A percentile compares a stretch with the other conserved stretches of the same genome.
Evolutionary conservation across 1,284 basidiomycete genomes (phyloP).

Genomic region (Schizopora paradoxa): DNA sequence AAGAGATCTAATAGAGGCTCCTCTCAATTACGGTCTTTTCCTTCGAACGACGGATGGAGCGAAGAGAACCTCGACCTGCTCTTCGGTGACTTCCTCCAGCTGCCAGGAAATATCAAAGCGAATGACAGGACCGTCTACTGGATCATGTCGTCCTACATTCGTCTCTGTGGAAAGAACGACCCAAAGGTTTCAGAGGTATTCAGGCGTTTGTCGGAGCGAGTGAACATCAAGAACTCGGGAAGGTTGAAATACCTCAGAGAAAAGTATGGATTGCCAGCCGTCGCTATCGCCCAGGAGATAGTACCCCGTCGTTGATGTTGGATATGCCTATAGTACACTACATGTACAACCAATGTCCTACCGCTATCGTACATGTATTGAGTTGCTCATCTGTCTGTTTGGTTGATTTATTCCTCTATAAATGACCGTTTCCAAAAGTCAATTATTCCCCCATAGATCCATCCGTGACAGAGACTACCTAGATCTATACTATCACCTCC

Average conservation of each 20-base stretch:
- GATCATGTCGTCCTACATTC: too few species aligned
- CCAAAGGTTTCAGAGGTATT: conserved; percentile 48
- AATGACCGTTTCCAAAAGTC: not conserved
- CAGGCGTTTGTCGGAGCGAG: conserved; percentile 47
- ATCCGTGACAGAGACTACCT: not conserved
- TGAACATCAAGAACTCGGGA: conserved; percentile 41
- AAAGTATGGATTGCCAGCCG: conserved; percentile 22
- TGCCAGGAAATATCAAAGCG: conserved; percentile 39
- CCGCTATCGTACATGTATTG: not conserved
- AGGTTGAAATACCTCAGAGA: conserved; percentile 41
- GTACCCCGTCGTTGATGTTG: not conserved
- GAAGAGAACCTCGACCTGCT: conserved; percentile 46
- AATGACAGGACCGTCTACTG: conserved; percentile 51
- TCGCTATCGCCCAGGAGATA: not conserved
- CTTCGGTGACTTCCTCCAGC: conserved; percentile 52
- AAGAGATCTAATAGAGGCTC: not conserved
- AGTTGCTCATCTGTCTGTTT: too few species aligned
- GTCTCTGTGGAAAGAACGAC: conserved; percentile 51
- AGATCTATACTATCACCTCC: too few species aligned
- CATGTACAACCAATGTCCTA: not conserved
- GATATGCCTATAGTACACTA: not conserved
- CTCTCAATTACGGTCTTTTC: conserved; percentile 8
- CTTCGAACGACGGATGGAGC: conserved; percentile 40
- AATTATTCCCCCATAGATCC: not conserved
- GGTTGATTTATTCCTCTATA: too few species aligned